Evolutionary conservation across 306 rosid species (phyloP), one percentile per base, ranked within the genome.

Genomic region (Phaseolus lunatus): DNA sequence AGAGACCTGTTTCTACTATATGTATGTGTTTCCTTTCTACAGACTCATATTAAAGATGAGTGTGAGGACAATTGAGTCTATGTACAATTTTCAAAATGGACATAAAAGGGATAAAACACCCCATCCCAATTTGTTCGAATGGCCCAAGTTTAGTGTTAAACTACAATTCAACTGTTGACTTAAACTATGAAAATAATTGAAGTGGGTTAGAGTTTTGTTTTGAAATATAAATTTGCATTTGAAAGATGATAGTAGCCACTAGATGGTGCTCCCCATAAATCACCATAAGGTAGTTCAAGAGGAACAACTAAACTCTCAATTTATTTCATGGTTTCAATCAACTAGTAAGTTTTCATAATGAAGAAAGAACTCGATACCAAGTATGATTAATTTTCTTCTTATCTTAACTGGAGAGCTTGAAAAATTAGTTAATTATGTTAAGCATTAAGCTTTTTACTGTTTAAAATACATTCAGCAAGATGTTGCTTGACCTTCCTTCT

Each of bases 371-470:
- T 58, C 53, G 31, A 26, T 22, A 39, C 16, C 65, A 37, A 45
- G 29, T 53, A 74, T 16, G 43, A 49, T 58, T 61, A 35, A 9
- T 49, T 52, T 65, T 56, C 22, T 52, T 23, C 52, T 70, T 57
- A 70, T 24, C 61, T 78, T 58, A 56, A 76, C 58, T 35, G n/a
- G 14, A 74, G 52, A 59, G 61, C 48, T 76, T 48, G 26, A 39
- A 76, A 20, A 13, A 50, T 70, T 39, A 58, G 52, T 68, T 24
- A 18, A 71, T 27, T 45, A 76, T 70, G 75, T 50, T 74, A 65
- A 20, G 27, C 43, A 27, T 37, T 20, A 2, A 77, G 33, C 54
- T 52, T 69, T 48, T 53, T 26, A 23, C 58, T 29, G 31, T 53
- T 49, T 64, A 50, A 77, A 66, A 49, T 72, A 56, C 48, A 5